A percentile compares a stretch with the other conserved stretches of the same genome.
phyloP scores from a whole-genome alignment of 306 rosid genomes.

The Argentina anserina region DNA sequence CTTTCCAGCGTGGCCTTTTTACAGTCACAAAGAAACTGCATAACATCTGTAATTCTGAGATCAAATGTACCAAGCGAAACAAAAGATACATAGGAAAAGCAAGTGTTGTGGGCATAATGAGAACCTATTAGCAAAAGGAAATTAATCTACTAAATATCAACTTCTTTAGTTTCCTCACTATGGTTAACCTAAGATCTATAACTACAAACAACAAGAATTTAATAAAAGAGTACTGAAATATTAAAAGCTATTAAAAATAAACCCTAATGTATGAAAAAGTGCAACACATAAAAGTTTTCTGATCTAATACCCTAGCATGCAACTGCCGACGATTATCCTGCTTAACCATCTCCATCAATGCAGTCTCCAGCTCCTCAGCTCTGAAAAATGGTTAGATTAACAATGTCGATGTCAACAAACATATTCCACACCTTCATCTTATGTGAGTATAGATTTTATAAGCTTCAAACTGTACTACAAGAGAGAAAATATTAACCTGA shows the following conservation, averaged over 20 bases:
- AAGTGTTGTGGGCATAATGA: neutral
- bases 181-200: neutral
- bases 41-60: neutral
- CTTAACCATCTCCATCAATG: slow-evolving; percentile 96
- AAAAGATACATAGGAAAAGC: neutral
- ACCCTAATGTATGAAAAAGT: neutral
- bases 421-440: neutral
- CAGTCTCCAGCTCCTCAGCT: slow-evolving; percentile 98
- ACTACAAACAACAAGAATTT: neutral
- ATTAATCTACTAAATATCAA: neutral
- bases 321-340: slow-evolving; percentile 90
- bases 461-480: slow-evolving; percentile 4
- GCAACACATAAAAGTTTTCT: slow-evolving; percentile 4
- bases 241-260: neutral
- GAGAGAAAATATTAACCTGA: slow-evolving; percentile 50
- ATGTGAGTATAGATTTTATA: neutral
- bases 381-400: slow-evolving; percentile 39
- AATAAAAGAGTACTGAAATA: neutral
- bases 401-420: slow-evolving; percentile 15
- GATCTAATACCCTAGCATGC: slow-evolving; percentile 76
- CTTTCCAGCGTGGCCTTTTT: neutral
- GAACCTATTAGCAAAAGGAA: neutral
- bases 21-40: slow-evolving; percentile 1
- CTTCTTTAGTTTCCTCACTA: neutral
- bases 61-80: neutral